Percentiles rank a stretch among this genome's conserved stretches.
These are phyloP conservation scores for Emmonsiellopsis sp. DNA, from an alignment of 2,329 filamentous ascomycete species.

Conservation along the genomic window DNA sequence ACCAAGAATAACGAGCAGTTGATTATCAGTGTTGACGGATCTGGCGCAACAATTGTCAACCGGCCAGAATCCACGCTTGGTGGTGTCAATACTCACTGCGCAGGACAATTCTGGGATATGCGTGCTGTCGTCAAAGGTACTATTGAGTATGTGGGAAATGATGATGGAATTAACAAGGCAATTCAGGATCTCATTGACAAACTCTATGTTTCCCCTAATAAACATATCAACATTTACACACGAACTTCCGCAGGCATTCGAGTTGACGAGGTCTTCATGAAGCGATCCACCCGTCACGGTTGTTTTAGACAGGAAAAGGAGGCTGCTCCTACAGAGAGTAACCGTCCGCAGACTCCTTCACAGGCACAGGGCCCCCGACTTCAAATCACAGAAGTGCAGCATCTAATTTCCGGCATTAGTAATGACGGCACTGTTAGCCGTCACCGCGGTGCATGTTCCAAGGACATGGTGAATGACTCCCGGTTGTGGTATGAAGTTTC, in stretches of 20 bases:
- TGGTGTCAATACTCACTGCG: slow-evolving; percentile 31
- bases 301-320: slow-evolving; percentile 9
- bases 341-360: slow-evolving; percentile 4
- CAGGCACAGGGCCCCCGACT: slow-evolving; percentile 20
- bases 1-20: slow-evolving; percentile 22
- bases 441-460: slow-evolving; percentile 17
- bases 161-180: slow-evolving; percentile 20
- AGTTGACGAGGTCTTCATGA: slow-evolving; percentile 25
- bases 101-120: slow-evolving; percentile 32
- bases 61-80: slow-evolving; percentile 22
- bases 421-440: slow-evolving; percentile 18
- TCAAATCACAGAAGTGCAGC: slow-evolving; percentile 32
- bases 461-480: slow-evolving; percentile 24
- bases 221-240: slow-evolving; percentile 20
- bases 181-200: slow-evolving; percentile 24
- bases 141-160: slow-evolving; percentile 16
- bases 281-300: slow-evolving; percentile 24
- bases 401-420: slow-evolving; percentile 20
- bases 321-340: not conserved
- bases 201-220: slow-evolving; percentile 25
- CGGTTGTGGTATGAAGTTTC: slow-evolving; percentile 33
- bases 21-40: slow-evolving; percentile 25
- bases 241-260: slow-evolving; percentile 16
- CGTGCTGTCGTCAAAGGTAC: slow-evolving; percentile 22
- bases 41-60: slow-evolving; percentile 21